Evolutionary conservation across 176 grass and related monocot species (phyloP), one percentile per base, ranked within the genome.

Genomic region (Oryza coarctata): DNA sequence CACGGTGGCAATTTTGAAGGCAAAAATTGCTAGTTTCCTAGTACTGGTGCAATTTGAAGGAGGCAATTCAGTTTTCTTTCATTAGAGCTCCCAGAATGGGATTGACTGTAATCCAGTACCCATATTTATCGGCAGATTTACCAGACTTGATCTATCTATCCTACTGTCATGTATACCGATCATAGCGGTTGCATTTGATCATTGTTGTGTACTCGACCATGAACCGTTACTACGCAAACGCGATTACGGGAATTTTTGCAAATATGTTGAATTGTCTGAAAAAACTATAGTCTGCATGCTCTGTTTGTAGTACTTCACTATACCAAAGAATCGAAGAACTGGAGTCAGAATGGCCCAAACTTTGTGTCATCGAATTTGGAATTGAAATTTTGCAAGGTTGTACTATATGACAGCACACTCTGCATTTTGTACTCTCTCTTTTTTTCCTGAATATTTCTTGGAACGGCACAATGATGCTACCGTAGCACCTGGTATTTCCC

Each of bases 1-100:
- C 81, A 55, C 10, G 35, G 81, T 73, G 75, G 80, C 75, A 20
- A 41, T 29, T 71, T 63, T 23, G n/a, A 76, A 80, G 49, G 29
- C 22, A 4, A 55, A 55, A 8, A 76, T 61, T 45, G 44, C 20
- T 71, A 22, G 25, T 64, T 64, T 76, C 50, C 62, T 33, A 49
- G 62, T 68, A 35, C 47, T 32, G 63, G 38, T 75, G 76, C 63
- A 33, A 13, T 22, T 78, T 28, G 34, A 69, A 45, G 70, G 62
- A 84, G 69, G 67, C 22, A n/a, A 15, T 40, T 81, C 38, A 65
- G 77, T 85, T 47, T 77, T 77, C 13, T 17, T 23, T 11, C 7
- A n/a, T 77, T 65, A 25, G 55, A 64, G 26, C 20, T 80, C 72
- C 71, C 26, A 49, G 71, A 45, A 81, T 30, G 81, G 76, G 82